These are phyloP conservation scores for Drechslerella dactyloides DNA, from an alignment of 2,329 filamentous ascomycete genomes.

Conservation along the genomic window DNA sequence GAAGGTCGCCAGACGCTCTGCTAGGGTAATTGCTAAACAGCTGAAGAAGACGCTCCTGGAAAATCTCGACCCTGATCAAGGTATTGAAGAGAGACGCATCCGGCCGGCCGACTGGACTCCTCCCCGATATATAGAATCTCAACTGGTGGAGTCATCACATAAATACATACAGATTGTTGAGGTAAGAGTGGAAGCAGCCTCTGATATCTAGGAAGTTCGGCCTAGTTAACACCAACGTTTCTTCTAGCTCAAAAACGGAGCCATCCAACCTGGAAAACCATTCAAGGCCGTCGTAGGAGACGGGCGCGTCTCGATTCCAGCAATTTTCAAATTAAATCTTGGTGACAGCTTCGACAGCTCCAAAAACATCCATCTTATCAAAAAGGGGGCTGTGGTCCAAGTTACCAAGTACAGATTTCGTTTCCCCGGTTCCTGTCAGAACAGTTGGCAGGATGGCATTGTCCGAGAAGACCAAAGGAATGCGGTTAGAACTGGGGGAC, in stretches of 20 bases:
- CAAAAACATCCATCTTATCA: not conserved
- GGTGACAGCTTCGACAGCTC: not conserved
- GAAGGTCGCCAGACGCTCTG: not conserved
- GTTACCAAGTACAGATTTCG: conserved; percentile 23
- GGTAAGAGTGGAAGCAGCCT: conserved; percentile 7
- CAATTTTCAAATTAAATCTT: conserved; percentile 18
- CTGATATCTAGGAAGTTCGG: too few species aligned
- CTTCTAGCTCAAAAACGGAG: conserved; percentile 13
- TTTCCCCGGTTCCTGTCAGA: conserved; percentile 24
- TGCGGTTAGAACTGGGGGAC: not conserved
- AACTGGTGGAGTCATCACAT: not conserved
- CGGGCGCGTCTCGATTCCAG: conserved; percentile 23
- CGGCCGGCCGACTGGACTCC: conserved; percentile 22
- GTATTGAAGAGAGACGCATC: conserved; percentile 19
- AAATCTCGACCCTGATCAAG: not conserved
- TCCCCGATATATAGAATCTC: conserved; percentile 28
- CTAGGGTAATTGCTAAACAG: not conserved
- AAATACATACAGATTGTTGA: conserved; percentile 28
- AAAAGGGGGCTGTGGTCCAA: conserved; percentile 17
- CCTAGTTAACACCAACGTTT: not conserved
- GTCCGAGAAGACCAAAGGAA: conserved; percentile 23
- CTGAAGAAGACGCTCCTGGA: not conserved
- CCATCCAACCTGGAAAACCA: conserved; percentile 15
- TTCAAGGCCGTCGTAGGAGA: conserved; percentile 30
- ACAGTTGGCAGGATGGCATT: conserved; percentile 22